Conservation (phyloP, 1,139 yeast species). For the Geotrichum candidum region DNA sequence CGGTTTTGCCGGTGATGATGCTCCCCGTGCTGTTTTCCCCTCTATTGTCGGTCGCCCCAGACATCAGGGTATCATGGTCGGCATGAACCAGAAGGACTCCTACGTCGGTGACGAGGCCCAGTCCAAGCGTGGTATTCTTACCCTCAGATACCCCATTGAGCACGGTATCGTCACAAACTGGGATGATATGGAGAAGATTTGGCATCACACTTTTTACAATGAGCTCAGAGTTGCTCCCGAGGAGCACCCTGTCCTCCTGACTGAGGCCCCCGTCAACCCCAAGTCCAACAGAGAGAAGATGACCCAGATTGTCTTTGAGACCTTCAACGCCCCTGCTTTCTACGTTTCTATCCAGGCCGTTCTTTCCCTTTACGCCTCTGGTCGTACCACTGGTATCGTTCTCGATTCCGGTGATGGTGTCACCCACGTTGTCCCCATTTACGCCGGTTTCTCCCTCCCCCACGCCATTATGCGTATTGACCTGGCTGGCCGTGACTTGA, state of each 20-base stretch:
- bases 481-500: conserved; percentile 98
- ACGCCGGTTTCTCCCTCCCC: conserved; percentile 99
- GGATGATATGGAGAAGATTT: conserved; percentile 99
- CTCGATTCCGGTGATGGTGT: conserved; percentile 99
- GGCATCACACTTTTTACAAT: conserved; percentile 98
- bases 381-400: conserved; percentile 99
- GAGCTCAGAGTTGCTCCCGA: conserved; percentile 98
- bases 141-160: conserved; percentile 98
- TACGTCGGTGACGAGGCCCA: conserved; percentile 99
- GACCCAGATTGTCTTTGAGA: conserved; percentile 98
- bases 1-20: conserved; percentile 99
- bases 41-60: conserved; percentile 99
- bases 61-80: conserved; percentile 97
- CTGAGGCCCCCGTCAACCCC: conserved; percentile 99
- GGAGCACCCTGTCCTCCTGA: conserved; percentile 95
- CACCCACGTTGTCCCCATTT: conserved; percentile 99
- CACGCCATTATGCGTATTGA: conserved; percentile 98
- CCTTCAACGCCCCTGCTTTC: conserved; percentile 98
- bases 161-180: conserved; percentile 99
- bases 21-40: conserved; percentile 99
- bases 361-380: conserved; percentile 94
- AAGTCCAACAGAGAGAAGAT: conserved; percentile 98
- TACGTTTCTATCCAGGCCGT: conserved; percentile 99
- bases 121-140: conserved; percentile 99
- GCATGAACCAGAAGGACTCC: conserved; percentile 99